Base-by-base conservation (phyloP, 495 filamentous ascomycete species). In the Achaetomiella virescens region DNA sequence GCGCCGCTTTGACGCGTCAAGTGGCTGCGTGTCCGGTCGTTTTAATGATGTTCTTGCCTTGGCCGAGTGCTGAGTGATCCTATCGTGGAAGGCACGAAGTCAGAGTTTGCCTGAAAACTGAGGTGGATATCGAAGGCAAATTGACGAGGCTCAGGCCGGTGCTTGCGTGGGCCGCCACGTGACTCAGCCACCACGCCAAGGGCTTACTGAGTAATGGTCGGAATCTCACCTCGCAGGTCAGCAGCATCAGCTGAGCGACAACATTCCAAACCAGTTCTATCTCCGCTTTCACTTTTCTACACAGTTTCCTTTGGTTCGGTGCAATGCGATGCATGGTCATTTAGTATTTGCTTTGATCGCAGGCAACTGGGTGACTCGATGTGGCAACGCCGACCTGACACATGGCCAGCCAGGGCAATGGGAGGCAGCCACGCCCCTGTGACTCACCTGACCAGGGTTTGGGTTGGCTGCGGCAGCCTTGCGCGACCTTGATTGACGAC, bases 341-440 rank as follows among this genome's bases (percentile, higher is more conserved):
- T 54, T 54, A 38, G 42, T 54, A 54, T 54, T 37, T 47, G 7
- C 20, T 9, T n/a, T n/a, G 0, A 4, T n/a, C 15, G n/a, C 42
- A 46, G 50, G 35, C 52, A 54, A 31, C n/a, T 21, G 17, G n/a
- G 38, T 54, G 51, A 54, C 51, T 54, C 51, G 18, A 45, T 52
- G 51, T 27, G 50, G 38, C 24, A 33, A 21, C 6, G 4, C 40
- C 51, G 29, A 45, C 25, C 24, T 45, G 41, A 53, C 51, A n/a
- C 38, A 50, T 29, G 29, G 10, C 21, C 8, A 27, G 5, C 14
- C 24, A 33, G 53, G 42, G 25, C 35, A 8, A 51, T 12, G 29
- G 24, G 54, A 57, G 54, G 54, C 54, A 51, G 48, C 55, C 55
- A 50, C 27, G 36, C 21, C 24, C 4, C n/a, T 22, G 18, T 54